Base-by-base conservation (phyloP, 441 rosid genomes). In the Pelargonium australe region DNA sequence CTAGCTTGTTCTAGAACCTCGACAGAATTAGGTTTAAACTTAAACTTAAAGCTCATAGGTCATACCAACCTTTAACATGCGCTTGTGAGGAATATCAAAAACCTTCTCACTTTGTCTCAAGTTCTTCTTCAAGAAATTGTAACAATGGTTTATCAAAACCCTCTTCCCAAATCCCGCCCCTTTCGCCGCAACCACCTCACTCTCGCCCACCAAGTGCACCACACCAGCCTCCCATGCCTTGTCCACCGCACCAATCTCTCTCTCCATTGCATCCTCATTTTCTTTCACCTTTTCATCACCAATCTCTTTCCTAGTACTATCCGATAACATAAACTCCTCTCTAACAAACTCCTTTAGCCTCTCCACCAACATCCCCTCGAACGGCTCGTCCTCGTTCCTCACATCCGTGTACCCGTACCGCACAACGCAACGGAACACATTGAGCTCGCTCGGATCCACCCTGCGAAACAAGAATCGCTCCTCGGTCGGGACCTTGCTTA, bases 11-110 rank as follows among this genome's bases (percentile, higher is more conserved):
- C 23, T 20, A 0, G 23, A 20, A 20, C 23, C 1, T 20, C 23
- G 23, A 20, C 23, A 20, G 0, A 20, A 20, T 20, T 20, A 20
- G 23, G 23, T 1, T 20, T 20, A 0, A 20, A 20, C 23, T 20
- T 20, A 20, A 20, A 20, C 0, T 25, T 71, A 81, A 1, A 84
- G 84, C 69, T 84, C 80, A 16, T 77, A 79, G 63, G 83, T 82
- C 86, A 81, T 83, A 6, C 88, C 83, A 8, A 87, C 86, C 67
- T 85, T 85, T 20, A 87, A 84, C 87, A 80, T 69, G n/a, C 83
- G 77, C 55, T 65, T 65, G 28, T 72, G 86, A 25, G 90, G 90
- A 76, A 80, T 83, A 49, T 80, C 80, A 70, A 83, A 83, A 63
- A 87, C 72, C 23, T 20, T 20, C 19, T 80, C 82, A 45, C 76